phyloP scores from a whole-genome alignment of 2,329 filamentous ascomycete species.

The Calonectria hawksworthii region DNA sequence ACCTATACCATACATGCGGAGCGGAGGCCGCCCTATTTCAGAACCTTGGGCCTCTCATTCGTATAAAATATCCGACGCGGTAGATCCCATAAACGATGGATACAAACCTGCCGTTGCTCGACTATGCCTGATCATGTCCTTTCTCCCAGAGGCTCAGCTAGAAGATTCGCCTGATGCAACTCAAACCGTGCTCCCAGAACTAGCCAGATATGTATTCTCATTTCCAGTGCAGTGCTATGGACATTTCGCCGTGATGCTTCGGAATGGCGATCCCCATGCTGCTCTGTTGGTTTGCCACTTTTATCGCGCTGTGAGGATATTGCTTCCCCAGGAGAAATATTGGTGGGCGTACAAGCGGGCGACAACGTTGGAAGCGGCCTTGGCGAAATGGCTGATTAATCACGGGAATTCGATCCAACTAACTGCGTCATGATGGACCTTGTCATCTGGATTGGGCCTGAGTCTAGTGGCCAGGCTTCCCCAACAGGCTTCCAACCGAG shows the following conservation, averaged over 20 bases:
- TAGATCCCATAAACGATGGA: not conserved
- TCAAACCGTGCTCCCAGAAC: not conserved
- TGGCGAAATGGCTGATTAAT: not conserved
- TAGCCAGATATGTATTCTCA: not conserved
- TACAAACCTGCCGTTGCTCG: not conserved
- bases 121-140: not conserved
- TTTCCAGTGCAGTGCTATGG: constrained; percentile 1
- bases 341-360: constrained; percentile 3
- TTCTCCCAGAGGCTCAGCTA: not conserved
- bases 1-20: not conserved
- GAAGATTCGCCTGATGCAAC: not conserved
- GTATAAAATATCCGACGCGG: not conserved
- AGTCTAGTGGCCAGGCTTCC: not conserved
- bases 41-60: not conserved
- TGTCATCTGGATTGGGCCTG: no score
- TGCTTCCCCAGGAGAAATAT: not conserved
- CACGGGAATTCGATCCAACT: not conserved
- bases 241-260: not conserved
- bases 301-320: not conserved
- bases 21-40: not conserved
- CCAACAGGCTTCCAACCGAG: not conserved
- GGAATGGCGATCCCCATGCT: not conserved
- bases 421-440: not conserved
- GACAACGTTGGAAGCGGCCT: not conserved
- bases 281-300: not conserved